Evolutionary conservation across 2,329 filamentous ascomycete species (phyloP).

Genomic region (Aureobasidium namibiae): DNA sequence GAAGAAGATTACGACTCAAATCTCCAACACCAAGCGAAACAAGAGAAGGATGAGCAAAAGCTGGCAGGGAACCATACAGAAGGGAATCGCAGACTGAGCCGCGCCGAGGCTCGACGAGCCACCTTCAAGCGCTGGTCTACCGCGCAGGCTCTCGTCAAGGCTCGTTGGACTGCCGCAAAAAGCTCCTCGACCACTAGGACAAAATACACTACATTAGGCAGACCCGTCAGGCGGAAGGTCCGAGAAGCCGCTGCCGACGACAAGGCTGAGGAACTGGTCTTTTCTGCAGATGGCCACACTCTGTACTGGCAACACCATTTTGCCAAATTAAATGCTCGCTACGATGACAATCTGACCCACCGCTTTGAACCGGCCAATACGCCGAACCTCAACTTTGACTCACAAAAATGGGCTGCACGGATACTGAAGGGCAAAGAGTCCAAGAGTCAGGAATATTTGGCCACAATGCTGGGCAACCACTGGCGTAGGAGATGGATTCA

Average conservation of each 20-base stretch:
- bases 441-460: slow-evolving; percentile 18
- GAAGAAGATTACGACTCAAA: neutral
- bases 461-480: neutral
- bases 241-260: neutral
- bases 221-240: neutral
- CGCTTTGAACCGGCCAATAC: neutral
- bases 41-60: neutral
- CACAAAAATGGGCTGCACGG: slow-evolving; percentile 16
- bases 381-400: slow-evolving; percentile 14
- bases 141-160: neutral
- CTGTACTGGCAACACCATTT: slow-evolving; percentile 16
- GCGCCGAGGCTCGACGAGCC: neutral
- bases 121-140: neutral
- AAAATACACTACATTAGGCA: neutral
- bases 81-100: neutral
- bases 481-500: slow-evolving; percentile 31
- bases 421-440: slow-evolving; percentile 15
- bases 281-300: slow-evolving; percentile 4
- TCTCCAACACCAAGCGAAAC: neutral
- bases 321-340: slow-evolving; percentile 13
- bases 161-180: slow-evolving; percentile 9
- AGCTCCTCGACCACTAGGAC: neutral
- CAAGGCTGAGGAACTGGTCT: neutral
- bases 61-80: neutral
- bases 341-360: slow-evolving; percentile 4